These are phyloP conservation scores for Calonectria hongkongensis DNA, from an alignment of 2,329 filamentous ascomycete genomes.

Conservation along the genomic window DNA sequence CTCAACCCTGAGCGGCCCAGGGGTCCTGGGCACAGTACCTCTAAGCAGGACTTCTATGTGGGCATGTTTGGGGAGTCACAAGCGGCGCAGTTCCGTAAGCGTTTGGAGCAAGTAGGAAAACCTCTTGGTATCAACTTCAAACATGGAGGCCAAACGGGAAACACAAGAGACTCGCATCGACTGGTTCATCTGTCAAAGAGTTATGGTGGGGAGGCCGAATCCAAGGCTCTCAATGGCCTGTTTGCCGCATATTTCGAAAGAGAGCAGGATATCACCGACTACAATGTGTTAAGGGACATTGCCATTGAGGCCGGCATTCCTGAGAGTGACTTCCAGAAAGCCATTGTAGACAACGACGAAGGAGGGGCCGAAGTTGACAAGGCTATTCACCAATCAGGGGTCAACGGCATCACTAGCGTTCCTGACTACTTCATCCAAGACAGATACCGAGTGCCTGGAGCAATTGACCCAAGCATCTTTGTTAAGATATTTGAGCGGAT, in stretches of 20 bases:
- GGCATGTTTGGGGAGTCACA: not conserved
- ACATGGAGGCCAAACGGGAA: slow-evolving; percentile 2
- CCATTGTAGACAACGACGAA: not conserved
- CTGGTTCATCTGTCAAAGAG: not conserved
- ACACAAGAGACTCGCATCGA: slow-evolving; percentile 13
- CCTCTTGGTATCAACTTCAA: not conserved
- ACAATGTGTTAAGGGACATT: not conserved
- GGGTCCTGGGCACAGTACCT: not conserved
- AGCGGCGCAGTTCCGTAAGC: not conserved
- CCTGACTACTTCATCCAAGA: not conserved
- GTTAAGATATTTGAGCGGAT: not conserved
- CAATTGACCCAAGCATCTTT: not conserved
- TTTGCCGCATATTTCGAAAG: slow-evolving; percentile 4
- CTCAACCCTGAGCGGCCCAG: not conserved
- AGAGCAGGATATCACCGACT: slow-evolving; percentile 6
- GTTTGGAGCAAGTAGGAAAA: not conserved
- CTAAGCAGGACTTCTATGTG: slow-evolving; percentile 1
- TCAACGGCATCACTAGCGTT: not conserved
- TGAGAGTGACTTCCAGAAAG: not conserved
- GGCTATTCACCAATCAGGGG: not conserved
- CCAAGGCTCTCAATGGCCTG: not conserved
- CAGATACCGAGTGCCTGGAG: not conserved
- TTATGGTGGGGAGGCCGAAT: not conserved
- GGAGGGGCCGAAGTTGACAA: not conserved
- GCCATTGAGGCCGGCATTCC: not conserved